These are phyloP conservation scores for Penicillium sp. DNA, from an alignment of 2,329 filamentous ascomycete genomes.

Conservation along the genomic window DNA sequence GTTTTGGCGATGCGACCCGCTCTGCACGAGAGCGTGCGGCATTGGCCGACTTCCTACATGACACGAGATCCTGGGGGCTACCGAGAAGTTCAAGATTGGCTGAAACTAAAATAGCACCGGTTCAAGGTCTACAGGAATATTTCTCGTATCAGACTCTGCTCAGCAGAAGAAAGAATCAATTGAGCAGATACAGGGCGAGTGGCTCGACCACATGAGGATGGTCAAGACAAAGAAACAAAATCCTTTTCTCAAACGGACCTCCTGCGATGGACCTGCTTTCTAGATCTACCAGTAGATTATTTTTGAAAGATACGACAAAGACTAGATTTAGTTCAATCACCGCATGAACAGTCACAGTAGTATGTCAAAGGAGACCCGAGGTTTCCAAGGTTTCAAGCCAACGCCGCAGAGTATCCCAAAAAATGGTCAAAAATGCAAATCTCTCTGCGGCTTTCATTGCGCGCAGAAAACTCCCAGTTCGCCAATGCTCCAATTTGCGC, in stretches of 20 bases:
- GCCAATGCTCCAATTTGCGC: conserved; percentile 3
- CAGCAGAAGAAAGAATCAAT: not conserved
- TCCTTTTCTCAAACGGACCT: not conserved
- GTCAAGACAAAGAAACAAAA: not conserved
- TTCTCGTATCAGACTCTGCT: not conserved
- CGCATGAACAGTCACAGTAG: conserved; percentile 5
- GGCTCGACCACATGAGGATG: not conserved
- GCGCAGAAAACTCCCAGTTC: conserved; percentile 4
- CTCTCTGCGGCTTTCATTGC: conserved; percentile 2
- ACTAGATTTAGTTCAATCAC: not conserved
- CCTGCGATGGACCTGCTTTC: not conserved
- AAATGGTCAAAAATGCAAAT: not conserved
- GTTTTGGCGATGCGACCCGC: conserved; percentile 4
- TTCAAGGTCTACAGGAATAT: not conserved
- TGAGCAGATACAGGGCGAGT: not conserved
- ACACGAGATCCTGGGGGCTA: not conserved
- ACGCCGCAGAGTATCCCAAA: conserved; percentile 1
- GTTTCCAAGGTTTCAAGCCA: conserved; percentile 5
- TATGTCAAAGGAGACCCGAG: conserved; percentile 15
- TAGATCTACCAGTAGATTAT: not conserved
- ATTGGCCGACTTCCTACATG: conserved; percentile 16
- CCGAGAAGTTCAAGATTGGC: not conserved
- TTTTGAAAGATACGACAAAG: not conserved
- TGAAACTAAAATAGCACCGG: not conserved
- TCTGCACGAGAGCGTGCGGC: not conserved